phyloP scores from a whole-genome alignment of 2,329 filamentous ascomycete species.

The Fusarium camptoceras region DNA sequence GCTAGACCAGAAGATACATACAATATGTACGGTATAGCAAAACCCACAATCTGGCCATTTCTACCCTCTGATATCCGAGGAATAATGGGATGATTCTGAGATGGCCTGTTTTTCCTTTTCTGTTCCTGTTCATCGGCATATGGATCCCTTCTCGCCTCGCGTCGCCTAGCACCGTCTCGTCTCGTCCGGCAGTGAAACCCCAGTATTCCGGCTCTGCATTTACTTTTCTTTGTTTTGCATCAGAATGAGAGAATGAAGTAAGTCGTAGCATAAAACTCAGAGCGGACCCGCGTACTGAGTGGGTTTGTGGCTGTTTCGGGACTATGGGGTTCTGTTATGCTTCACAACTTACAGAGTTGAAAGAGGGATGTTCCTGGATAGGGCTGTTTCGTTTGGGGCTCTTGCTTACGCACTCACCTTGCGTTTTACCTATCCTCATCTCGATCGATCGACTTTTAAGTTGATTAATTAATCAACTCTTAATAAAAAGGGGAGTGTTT shows the following conservation, averaged over 20 bases:
- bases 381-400: conserved; percentile 6
- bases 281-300: not conserved
- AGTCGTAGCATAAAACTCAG: conserved; percentile 19
- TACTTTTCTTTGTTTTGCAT: conserved; percentile 18
- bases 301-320: conserved; percentile 36
- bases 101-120: not conserved
- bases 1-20: conserved; percentile 9
- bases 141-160: conserved; percentile 1
- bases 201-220: conserved; percentile 19
- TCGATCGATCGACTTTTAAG: conserved; percentile 19
- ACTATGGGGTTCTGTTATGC: conserved; percentile 36
- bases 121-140: not conserved
- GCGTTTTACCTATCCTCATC: conserved; percentile 8
- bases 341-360: not conserved
- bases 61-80: conserved; percentile 28
- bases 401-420: conserved; percentile 8
- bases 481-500: not conserved
- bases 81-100: conserved; percentile 1
- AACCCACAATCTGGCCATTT: conserved; percentile 14
- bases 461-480: not conserved
- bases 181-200: conserved; percentile 39
- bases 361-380: conserved; percentile 4
- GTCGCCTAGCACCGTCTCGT: conserved; percentile 20
- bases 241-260: conserved; percentile 10
- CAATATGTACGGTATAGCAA: not conserved